Conservation (phyloP, 805 yeast genomes). For the Myxozyma neotropica region DNA sequence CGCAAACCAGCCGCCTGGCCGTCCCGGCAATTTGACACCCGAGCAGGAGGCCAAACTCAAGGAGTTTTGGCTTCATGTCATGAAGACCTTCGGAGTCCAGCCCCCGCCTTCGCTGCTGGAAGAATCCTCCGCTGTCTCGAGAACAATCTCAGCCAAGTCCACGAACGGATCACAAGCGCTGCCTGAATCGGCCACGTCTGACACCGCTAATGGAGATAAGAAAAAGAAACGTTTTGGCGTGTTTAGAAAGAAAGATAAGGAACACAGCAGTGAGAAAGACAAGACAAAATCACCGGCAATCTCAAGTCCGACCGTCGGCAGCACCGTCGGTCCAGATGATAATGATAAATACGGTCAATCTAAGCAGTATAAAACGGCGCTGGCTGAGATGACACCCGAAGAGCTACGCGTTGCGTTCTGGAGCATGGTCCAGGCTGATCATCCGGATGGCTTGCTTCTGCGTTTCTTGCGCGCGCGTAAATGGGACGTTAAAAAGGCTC, state of each 20-base stretch:
- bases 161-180: constrained; percentile 11
- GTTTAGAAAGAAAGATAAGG: constrained; percentile 32
- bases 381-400: constrained; percentile 56
- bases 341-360: constrained; percentile 35
- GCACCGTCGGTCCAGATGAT: constrained; percentile 24
- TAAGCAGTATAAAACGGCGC: constrained; percentile 49
- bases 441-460: constrained; percentile 77
- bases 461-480: constrained; percentile 95
- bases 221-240: constrained; percentile 36
- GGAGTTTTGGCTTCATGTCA: constrained; percentile 43
- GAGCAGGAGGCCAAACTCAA: constrained; percentile 46
- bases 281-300: constrained; percentile 13
- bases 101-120: constrained; percentile 37
- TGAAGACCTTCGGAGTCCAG: constrained; percentile 31
- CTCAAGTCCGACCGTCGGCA: constrained; percentile 18
- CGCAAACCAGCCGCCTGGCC: constrained; percentile 39
- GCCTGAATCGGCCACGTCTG: constrained; percentile 7
- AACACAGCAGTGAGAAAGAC: constrained; percentile 5
- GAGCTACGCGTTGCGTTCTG: constrained; percentile 57
- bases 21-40: constrained; percentile 44
- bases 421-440: constrained; percentile 69
- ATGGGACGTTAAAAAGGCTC: constrained; percentile 79
- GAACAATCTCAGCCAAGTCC: constrained; percentile 12
- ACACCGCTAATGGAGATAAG: constrained; percentile 16
- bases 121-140: constrained; percentile 14